Conservation (phyloP, 2,329 filamentous ascomycete species). For the Reticulascus tulasneorum region DNA sequence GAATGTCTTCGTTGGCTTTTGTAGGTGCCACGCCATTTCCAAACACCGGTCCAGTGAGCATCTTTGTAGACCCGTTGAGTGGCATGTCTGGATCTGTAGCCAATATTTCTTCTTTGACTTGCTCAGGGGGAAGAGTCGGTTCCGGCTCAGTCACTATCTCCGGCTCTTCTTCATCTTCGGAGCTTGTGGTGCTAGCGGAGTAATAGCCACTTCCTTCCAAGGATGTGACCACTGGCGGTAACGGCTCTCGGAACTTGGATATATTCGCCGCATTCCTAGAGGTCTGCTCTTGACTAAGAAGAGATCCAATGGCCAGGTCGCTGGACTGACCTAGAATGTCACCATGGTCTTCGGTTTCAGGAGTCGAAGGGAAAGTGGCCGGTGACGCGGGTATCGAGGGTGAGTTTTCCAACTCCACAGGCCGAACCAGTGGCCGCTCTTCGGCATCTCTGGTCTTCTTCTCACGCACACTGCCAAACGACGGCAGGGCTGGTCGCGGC, state of each 20-base stretch:
- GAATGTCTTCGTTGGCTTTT: constrained; percentile 21
- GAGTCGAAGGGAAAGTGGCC: constrained; percentile 4
- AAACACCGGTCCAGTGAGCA: not conserved
- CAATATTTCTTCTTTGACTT: constrained; percentile 6
- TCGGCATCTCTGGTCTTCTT: constrained; percentile 50
- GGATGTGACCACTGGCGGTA: constrained; percentile 68
- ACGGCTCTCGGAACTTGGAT: constrained; percentile 56
- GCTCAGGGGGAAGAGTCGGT: constrained; percentile 2
- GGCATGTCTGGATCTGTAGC: constrained; percentile 3
- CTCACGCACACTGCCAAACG: constrained; percentile 69
- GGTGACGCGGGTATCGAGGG: constrained; percentile 22
- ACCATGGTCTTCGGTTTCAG: constrained; percentile 22
- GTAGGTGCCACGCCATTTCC: not conserved
- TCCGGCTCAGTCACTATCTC: constrained; percentile 7
- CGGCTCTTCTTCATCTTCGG: constrained; percentile 33
- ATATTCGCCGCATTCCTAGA: constrained; percentile 52
- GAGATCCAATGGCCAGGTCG: constrained; percentile 54
- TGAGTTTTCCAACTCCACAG: constrained; percentile 34
- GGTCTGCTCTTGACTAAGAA: constrained; percentile 51
- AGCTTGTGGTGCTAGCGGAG: constrained; percentile 51
- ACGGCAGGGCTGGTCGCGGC: constrained; percentile 69
- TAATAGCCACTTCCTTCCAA: constrained; percentile 62
- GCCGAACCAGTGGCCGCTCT: constrained; percentile 57
- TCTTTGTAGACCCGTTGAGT: constrained; percentile 6
- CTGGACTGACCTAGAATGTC: constrained; percentile 47